phyloP scores from a whole-genome alignment of 1,284 basidiomycete genomes.

The Pyrrhoderma noxium region DNA sequence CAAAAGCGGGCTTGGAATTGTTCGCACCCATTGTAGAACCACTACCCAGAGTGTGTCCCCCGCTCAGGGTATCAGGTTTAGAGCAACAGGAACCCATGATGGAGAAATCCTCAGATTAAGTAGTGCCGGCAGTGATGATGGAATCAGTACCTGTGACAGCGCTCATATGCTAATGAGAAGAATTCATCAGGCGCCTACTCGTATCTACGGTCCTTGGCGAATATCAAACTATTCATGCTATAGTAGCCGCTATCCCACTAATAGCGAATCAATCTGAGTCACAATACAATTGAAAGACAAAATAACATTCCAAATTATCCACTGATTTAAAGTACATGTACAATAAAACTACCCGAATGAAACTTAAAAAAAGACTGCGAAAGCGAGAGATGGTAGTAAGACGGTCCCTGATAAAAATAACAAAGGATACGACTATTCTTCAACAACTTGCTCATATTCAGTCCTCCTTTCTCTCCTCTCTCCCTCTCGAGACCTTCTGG shows the following conservation, averaged over 20 bases:
- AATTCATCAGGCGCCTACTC: too few species aligned
- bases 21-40: constrained; percentile 21
- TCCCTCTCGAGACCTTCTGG: constrained; percentile 23
- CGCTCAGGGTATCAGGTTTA: constrained; percentile 43
- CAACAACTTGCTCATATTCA: constrained; percentile 1
- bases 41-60: constrained; percentile 49
- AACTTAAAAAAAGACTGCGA: neutral
- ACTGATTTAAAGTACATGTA: too few species aligned
- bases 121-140: neutral
- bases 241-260: too few species aligned
- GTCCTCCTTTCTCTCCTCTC: constrained; percentile 26
- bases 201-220: too few species aligned
- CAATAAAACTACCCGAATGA: neutral
- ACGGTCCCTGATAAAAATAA: too few species aligned
- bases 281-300: too few species aligned
- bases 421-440: too few species aligned
- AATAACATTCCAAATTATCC: too few species aligned
- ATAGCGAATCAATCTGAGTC: too few species aligned
- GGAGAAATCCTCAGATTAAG: constrained; percentile 11
- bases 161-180: too few species aligned
- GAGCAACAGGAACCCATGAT: constrained; percentile 65
- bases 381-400: too few species aligned
- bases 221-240: too few species aligned
- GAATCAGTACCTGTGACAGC: neutral
- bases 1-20: neutral